A percentile compares a stretch with the other conserved stretches of the same genome.
Conservation (phyloP, 768 basidiomycete species). For the Phlebiopsis flavidoalba region DNA sequence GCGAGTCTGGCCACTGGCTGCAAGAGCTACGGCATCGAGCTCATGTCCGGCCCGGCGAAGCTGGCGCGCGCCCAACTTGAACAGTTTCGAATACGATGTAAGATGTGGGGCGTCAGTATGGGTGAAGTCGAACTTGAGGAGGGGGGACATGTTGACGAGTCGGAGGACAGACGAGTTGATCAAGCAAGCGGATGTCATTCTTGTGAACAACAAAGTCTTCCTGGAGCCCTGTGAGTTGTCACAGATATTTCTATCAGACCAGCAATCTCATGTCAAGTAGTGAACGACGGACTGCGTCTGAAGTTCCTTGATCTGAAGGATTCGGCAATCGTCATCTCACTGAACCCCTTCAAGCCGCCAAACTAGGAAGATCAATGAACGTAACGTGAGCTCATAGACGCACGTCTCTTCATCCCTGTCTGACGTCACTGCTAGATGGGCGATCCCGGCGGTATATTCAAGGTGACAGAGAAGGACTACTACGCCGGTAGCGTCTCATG, state of each 20-base stretch:
- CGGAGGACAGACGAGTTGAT: conserved; percentile 64
- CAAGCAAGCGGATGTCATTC: conserved; percentile 80
- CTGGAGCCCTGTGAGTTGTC: conserved; percentile 53
- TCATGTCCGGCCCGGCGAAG: conserved; percentile 71
- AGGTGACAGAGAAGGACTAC: conserved; percentile 64
- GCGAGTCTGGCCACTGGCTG: conserved; percentile 50
- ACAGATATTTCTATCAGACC: background rate
- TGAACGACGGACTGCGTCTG: conserved; percentile 82
- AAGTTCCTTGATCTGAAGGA: conserved; percentile 95
- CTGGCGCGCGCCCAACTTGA: conserved; percentile 73
- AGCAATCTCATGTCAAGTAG: conserved; percentile 30
- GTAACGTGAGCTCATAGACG: conserved; percentile 50
- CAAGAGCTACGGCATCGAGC: conserved; percentile 56
- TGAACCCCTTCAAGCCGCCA: conserved; percentile 77
- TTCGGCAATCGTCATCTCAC: conserved; percentile 82
- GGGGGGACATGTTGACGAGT: conserved; percentile 80
- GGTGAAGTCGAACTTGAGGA: conserved; percentile 77
- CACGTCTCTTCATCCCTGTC: background rate
- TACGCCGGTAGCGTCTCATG: conserved; percentile 77
- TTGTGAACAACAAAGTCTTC: conserved; percentile 89
- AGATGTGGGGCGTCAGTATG: conserved; percentile 85
- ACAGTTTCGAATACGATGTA: conserved; percentile 72
- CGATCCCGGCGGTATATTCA: conserved; percentile 80
- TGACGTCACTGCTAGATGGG: conserved; percentile 42
- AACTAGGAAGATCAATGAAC: conserved; percentile 77